Conservation (phyloP, 306 rosid genomes). For the Argentina anserina region DNA sequence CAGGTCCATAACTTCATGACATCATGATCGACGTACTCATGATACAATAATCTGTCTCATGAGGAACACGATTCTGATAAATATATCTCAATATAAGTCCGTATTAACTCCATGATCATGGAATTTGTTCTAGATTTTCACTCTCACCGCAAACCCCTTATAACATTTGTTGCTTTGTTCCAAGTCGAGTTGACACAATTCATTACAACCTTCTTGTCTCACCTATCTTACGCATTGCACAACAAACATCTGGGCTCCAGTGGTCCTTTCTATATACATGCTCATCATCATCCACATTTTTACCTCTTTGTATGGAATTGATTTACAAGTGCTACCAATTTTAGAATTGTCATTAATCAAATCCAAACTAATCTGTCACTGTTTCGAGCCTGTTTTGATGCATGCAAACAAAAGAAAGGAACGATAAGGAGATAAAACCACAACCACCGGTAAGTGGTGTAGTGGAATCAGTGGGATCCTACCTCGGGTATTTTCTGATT, state of each 20-base stretch:
- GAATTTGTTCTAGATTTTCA: not conserved
- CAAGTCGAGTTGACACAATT: not conserved
- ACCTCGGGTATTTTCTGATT: too few species aligned
- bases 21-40: not conserved
- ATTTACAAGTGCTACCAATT: not conserved
- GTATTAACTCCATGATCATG: not conserved
- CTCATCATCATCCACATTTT: not conserved
- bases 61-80: not conserved
- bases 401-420: conserved; percentile 1
- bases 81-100: not conserved
- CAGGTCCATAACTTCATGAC: not conserved
- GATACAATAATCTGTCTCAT: too few species aligned
- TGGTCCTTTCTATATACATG: not conserved
- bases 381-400: not conserved
- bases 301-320: not conserved
- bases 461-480: too few species aligned
- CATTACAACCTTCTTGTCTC: not conserved
- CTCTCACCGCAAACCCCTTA: conserved; percentile 1
- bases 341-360: not conserved
- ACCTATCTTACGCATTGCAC: not conserved
- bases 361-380: not conserved
- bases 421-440: not conserved
- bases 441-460: too few species aligned
- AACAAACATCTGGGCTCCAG: not conserved
- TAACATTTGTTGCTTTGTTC: not conserved